Percentiles rank a stretch among this genome's conserved stretches.
These are phyloP conservation scores for Scleroderma bovista DNA, from an alignment of 768 basidiomycete species.

Conservation along the genomic window DNA sequence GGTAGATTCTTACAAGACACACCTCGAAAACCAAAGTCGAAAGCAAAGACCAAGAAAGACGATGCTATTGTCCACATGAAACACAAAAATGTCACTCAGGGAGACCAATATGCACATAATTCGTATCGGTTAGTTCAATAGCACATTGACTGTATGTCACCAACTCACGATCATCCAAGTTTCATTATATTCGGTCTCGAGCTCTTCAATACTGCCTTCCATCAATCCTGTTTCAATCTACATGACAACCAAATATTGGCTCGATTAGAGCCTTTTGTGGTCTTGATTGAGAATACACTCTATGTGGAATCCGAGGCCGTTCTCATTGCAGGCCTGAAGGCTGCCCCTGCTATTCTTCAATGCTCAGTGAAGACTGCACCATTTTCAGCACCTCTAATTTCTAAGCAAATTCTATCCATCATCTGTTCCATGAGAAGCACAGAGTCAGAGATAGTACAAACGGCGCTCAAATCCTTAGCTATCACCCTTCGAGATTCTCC, in stretches of 20 bases:
- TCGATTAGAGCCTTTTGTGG: conserved; percentile 84
- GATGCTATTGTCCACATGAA: conserved; percentile 76
- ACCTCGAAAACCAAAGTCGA: conserved; percentile 31
- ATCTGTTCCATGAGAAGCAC: conserved; percentile 79
- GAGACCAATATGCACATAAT: conserved; percentile 77
- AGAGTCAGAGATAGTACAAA: conserved; percentile 86
- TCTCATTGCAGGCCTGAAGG: conserved; percentile 68
- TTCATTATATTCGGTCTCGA: conserved; percentile 93
- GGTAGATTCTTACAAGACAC: conserved; percentile 75
- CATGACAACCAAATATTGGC: conserved; percentile 64
- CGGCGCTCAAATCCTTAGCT: conserved; percentile 81
- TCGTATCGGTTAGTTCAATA: conserved; percentile 64
- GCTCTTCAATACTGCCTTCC: conserved; percentile 80
- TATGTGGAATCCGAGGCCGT: conserved; percentile 80
- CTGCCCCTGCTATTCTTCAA: conserved; percentile 74
- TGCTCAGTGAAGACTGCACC: conserved; percentile 76
- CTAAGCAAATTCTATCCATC: conserved; percentile 79
- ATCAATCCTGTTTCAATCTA: conserved; percentile 83
- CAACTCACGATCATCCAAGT: conserved; percentile 31
- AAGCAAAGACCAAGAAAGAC: conserved; percentile 35
- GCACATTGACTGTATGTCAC: not conserved
- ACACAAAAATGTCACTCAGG: conserved; percentile 48
- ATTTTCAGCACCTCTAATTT: conserved; percentile 74
- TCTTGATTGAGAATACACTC: conserved; percentile 84
- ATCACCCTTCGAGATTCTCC: conserved; percentile 88